Evolutionary conservation across 2,329 filamentous ascomycete species (phyloP), one percentile per base, ranked within the genome.

Genomic region (Dendrostoma leiphaemia): DNA sequence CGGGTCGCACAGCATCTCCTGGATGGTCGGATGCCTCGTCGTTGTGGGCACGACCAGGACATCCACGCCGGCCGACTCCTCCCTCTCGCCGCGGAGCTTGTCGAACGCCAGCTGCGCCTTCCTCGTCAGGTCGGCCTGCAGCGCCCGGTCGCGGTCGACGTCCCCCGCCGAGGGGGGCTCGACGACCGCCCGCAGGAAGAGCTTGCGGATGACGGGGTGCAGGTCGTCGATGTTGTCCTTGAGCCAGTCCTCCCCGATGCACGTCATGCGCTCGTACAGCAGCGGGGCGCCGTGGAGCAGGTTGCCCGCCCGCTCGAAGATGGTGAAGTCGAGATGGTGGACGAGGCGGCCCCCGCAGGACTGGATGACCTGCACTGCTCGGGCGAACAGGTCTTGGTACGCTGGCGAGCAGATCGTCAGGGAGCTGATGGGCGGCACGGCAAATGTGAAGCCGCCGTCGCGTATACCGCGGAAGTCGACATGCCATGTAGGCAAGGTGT

Each of bases 271-370:
- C 62, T 82, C 77, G 24, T 72, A 73, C 5, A 82, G 73, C 37
- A 81, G 72, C 1, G 75, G 71, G 13, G 76, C 78, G 47, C 77
- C 73, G 65, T 82, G 82, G 8, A 83, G 70, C 3, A 82, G 67
- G 51, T 76, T 68, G 4, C 74, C 76, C 1, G 74, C 79, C 35
- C 71, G 71, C 49, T 76, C 70, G 61, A 82, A 82, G 23, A 75
- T 63, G 9, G 71, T 63, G 37, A 17, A 31, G 2, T 23, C 31
- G 3, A 45, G 8, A n/a, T 17, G 23, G n/a, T 31, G 13, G 13
- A 65, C 61, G 40, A 73, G 64, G 3, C 64, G 66, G 2, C 74
- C 74, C 4, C 73, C 73, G 3, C 68, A 65, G 6, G 59, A 60
- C 38, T 71, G 64, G 3, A 79, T 63, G 4, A 61, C 59, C n/a